Conservation (phyloP, 73 alveolate species). For the Paramecium bursaria region DNA sequence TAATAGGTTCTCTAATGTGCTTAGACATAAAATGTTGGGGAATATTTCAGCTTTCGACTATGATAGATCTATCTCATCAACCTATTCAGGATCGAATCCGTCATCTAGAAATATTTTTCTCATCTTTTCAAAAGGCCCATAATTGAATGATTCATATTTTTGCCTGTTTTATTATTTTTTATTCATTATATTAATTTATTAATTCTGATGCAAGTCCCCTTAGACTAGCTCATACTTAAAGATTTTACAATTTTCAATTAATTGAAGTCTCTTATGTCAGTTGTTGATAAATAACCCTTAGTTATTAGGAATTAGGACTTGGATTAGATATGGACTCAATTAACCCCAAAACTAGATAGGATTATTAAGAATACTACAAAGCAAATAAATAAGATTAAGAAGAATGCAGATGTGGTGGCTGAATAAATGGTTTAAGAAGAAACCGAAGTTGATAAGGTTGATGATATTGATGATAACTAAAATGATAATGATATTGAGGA, state of each 20-base stretch:
- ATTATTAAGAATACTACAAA: not conserved
- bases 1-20: constrained; percentile 10
- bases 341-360: not conserved
- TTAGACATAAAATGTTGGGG: constrained; percentile 42
- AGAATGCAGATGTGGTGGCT: constrained; percentile 16
- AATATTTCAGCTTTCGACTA: constrained; percentile 10
- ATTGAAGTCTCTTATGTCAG: too few species aligned
- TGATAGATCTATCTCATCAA: constrained; percentile 56
- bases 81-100: constrained; percentile 60
- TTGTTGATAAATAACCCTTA: too few species aligned
- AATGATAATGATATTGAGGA: not conserved
- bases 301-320: too few species aligned
- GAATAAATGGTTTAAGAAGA: constrained; percentile 9
- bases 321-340: constrained; percentile 37
- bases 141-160: constrained; percentile 67
- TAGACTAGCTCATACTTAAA: too few species aligned
- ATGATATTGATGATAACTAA: not conserved
- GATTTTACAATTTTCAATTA: too few species aligned
- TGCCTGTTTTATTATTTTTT: too few species aligned
- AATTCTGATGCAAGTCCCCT: too few species aligned
- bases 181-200: too few species aligned
- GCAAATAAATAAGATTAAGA: constrained; percentile 26
- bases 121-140: constrained; percentile 63
- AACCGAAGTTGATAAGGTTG: constrained; percentile 6
- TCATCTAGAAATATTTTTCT: constrained; percentile 56